Evolutionary conservation across 2,329 filamentous ascomycete genomes (phyloP), one percentile per base, ranked within the genome.

Genomic region (Dendryphion nanum): DNA sequence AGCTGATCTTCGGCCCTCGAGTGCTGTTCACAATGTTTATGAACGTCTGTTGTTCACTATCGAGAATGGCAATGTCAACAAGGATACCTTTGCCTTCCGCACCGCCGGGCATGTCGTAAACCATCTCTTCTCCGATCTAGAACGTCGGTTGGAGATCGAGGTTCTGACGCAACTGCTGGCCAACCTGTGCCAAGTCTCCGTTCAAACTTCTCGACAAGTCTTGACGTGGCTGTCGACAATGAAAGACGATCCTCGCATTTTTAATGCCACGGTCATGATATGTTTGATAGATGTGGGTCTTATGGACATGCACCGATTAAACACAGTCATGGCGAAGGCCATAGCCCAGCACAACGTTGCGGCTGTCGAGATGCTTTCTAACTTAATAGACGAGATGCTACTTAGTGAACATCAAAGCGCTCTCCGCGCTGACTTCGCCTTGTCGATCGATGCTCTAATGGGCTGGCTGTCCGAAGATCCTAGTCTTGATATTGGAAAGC

Each of bases 361-460:
- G 16, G 87, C 86, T 2, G 69, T 96, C 3, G 81, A 89, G 40
- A 86, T 95, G 59, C 75, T 97, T n/a, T 81, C 84, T 35, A 82
- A 83, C 30, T 73, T 96, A 30, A 74, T 95, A 47, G 85, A 93
- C 48, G 79, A 88, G 30, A 79, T 90, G 0, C 71, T 96, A 6
- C 77, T 95, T 34, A 86, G 81, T 50, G 86, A 89, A 33, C 81
- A 83, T 30, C 87, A 89, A 0, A 78, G 85, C 26, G 86, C 85
- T 1, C 72, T 96, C 33, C 86, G 89, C 52, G 83, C 89, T 2
- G 89, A 97, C 66, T 94, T 96, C 57, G 83, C 88, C 5, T 78
- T 81, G 45, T 94, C 88, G 40, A 75, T 95, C 38, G 84, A 91
- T 48, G 85, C 82, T 32, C 82, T 93, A 28, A 90, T 86, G 70